phyloP scores from a whole-genome alignment of 108 stramenopile species.

The Nitzschia inconspicua region DNA sequence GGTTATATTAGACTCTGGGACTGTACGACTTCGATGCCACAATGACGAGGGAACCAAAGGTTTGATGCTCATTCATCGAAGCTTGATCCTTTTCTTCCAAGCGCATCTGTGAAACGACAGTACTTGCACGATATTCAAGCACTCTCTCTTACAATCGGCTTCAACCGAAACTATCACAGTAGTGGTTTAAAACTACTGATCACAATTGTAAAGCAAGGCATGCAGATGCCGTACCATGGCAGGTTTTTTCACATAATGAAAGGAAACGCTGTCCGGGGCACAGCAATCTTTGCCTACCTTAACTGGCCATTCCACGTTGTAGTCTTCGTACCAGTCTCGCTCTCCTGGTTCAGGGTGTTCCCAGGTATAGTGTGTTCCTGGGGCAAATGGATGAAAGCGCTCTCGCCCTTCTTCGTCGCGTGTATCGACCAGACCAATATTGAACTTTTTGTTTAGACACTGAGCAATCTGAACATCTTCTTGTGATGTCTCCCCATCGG shows the following conservation, averaged over 20 bases:
- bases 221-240: conserved; percentile 77
- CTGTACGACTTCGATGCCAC: too few relatives aligned
- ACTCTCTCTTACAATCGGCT: too few relatives aligned
- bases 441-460: conserved; percentile 54
- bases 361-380: conserved; percentile 21
- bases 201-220: conserved; percentile 48
- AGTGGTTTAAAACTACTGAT: too few relatives aligned
- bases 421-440: conserved; percentile 34
- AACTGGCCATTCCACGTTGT: conserved; percentile 70
- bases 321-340: conserved; percentile 64
- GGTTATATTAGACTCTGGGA: too few relatives aligned
- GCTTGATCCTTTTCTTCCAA: too few relatives aligned
- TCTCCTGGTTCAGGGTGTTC: not conserved
- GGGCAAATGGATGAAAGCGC: conserved; percentile 42
- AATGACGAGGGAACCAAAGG: too few relatives aligned
- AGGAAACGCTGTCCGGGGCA: conserved; percentile 84
- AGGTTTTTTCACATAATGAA: conserved; percentile 85
- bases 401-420: conserved; percentile 28
- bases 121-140: too few relatives aligned
- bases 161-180: too few relatives aligned
- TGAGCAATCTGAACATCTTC: conserved; percentile 83
- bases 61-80: too few relatives aligned
- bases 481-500: conserved; percentile 57
- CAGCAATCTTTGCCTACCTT: conserved; percentile 72
- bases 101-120: too few relatives aligned